Evolutionary conservation across 2,329 filamentous ascomycete genomes (phyloP), one percentile per base, ranked within the genome.

Genomic region (Fusarium nanum): DNA sequence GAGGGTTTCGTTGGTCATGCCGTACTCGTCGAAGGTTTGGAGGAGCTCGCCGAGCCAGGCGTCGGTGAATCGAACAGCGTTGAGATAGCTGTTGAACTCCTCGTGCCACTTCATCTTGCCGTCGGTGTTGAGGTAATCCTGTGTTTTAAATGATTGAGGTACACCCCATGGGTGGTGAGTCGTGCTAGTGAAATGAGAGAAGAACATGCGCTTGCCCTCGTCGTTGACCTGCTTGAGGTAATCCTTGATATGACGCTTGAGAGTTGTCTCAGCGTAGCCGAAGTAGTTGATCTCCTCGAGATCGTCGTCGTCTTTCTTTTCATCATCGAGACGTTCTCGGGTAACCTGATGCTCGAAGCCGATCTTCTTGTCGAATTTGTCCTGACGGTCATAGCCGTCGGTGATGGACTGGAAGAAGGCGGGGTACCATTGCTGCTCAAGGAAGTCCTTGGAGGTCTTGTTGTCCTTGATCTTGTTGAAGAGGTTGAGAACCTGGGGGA

Each of bases 171-270:
- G 76, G 45, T 80, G 79, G 41, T 81, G 79, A 0, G 76, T 77
- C 2, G 78, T 81, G 68, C 79, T 80, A 1, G 79, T 81, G 3
- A 81, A 73, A 45, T 81, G 79, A 10, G 78, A 76, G 18, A 80
- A 64, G 57, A 81, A 81, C 46, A 80, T 71, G 18, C 79, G 75
- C 68, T 79, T 75, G 32, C 75, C 72, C n/a, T 76, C 74, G 9
- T 72, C 58, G 44, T 75, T 75, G 7, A 78, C 73, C 18, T 74
- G 60, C 11, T 62, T 60, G 25, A 80, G 75, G 18, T 74, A 77
- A 45, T 79, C 75, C 5, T 75, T 67, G 10, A 80, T 68, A 28
- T 80, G 79, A 3, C 74, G 55, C 34, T 76, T 74, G 10, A 80
- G 72, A 0, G 69, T 70, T 1, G 67, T 70, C 58, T 80, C 79